Evolutionary conservation across 768 basidiomycete genomes (phyloP), one percentile per base, ranked within the genome.

Genomic region (Tylopilus intermedius): DNA sequence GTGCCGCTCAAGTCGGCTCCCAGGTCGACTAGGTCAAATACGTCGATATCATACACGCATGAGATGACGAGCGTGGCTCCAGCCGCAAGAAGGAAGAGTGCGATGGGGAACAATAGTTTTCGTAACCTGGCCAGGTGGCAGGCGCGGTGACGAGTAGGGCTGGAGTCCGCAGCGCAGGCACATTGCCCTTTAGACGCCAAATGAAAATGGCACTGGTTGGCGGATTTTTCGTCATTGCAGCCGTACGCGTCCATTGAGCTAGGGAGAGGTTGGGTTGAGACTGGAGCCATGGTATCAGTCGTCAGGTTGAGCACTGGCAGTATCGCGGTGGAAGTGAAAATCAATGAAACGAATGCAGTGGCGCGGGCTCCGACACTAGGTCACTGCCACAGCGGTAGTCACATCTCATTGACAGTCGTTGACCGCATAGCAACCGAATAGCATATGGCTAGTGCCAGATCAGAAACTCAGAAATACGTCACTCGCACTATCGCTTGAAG

Each of bases 31-130:
- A 61, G 49, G 53, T 51, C 59, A 49, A 55, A 53, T 47, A 69
- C 15, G 42, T 59, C 63, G 37, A 60, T 53, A 29, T 69, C 59
- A 27, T 56, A 56, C 21, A 68, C 54, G 44, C 71, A 76, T 8
- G 68, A 65, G 8, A 74, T 51, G 11, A 65, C 65, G 11, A 72
- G 47, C 8, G 74, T 29, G 2, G 66, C 61, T 7, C 65, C 67
- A 8, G 73, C 45, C 2, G 58, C 59, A 18, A 77, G 53, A 37
- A 77, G 50, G 0, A 62, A 52, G 38, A 71, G 56, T 1, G 72
- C 54, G 7, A 70, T 58, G 2, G 75, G 72, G 8, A 74, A 41
- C 15, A 78, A 55, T 39, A 78, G 49, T 21, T 62, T 68, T 18
- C 64, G 66, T 27, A 72, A 47, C 32, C 67, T 63, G 8, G 62